Evolutionary conservation across 2,329 filamentous ascomycete species (phyloP).

Genomic region (Torrubiella hemipterigena): DNA sequence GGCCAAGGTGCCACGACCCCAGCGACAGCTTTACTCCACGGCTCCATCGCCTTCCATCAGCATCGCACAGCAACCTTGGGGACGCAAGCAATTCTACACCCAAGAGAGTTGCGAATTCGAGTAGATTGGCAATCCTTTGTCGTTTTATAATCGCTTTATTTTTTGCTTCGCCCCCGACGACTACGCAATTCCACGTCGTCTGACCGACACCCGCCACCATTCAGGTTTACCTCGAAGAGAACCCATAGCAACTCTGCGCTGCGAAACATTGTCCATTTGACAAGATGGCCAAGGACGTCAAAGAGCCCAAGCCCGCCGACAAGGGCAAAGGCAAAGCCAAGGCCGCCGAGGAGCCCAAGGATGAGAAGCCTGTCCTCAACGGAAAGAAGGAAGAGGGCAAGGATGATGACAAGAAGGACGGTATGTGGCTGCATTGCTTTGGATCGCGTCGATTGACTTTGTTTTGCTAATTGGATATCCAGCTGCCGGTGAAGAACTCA

Average conservation of each 20-base stretch:
- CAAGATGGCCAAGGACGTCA: constrained; percentile 88
- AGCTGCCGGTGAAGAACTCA: constrained; percentile 69
- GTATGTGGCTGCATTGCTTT: constrained; percentile 20
- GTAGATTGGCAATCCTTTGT: too few species aligned
- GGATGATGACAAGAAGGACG: constrained; percentile 46
- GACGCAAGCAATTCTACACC: too few species aligned
- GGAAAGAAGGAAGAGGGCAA: constrained; percentile 69
- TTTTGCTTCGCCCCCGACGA: constrained; percentile 1
- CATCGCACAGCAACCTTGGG: too few species aligned
- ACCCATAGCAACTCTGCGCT: too few species aligned
- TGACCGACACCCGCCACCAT: constrained; percentile 9
- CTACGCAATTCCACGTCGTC: constrained; percentile 1
- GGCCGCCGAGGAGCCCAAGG: constrained; percentile 58
- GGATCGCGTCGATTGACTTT: too few species aligned
- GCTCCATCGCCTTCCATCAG: constrained; percentile 25
- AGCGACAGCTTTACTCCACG: constrained; percentile 23
- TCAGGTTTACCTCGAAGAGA: constrained; percentile 17
- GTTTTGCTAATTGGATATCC: too few species aligned
- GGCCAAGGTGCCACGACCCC: constrained; percentile 11
- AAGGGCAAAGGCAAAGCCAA: constrained; percentile 99
- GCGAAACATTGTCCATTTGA: too few species aligned
- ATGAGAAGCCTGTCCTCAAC: constrained; percentile 58
- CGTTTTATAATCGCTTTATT: too few species aligned
- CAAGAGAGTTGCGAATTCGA: too few species aligned
- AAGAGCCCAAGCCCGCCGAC: constrained; percentile 71